These are phyloP conservation scores for Physocladia obscura DNA, from an alignment of 192 early-diverging fungal species.

Conservation along the genomic window DNA sequence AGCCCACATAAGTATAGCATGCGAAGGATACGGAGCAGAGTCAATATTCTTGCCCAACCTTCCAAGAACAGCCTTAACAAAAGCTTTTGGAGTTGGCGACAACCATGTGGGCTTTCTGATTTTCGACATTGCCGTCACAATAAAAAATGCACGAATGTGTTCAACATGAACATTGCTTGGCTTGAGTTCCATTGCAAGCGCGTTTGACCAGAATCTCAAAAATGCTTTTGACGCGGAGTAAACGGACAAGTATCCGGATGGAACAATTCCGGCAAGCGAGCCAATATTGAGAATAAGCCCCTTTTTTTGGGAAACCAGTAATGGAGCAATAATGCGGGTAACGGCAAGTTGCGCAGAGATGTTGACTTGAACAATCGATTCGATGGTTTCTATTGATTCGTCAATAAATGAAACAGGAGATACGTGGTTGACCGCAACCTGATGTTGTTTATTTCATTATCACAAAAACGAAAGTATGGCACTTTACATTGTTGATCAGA, in stretches of 20 bases:
- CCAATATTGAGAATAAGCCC: slow-evolving; percentile 93
- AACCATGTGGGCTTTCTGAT: slow-evolving; percentile 76
- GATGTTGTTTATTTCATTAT: too few species aligned
- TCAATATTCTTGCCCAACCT: slow-evolving; percentile 65
- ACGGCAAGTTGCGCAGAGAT: slow-evolving; percentile 78
- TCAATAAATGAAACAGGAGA: slow-evolving; percentile 85
- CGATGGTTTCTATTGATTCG: slow-evolving; percentile 60
- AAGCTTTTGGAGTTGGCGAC: slow-evolving; percentile 78
- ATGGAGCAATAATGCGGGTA: slow-evolving; percentile 75
- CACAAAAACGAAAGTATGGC: neutral
- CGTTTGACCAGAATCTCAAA: slow-evolving; percentile 85
- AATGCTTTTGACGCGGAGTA: slow-evolving; percentile 95
- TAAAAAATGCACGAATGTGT: slow-evolving; percentile 95
- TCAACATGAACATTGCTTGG: slow-evolving; percentile 76
- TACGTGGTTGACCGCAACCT: slow-evolving; percentile 85
- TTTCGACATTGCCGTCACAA: slow-evolving; percentile 92
- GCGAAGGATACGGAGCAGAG: slow-evolving; percentile 67
- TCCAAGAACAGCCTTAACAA: slow-evolving; percentile 73
- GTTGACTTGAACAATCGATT: slow-evolving; percentile 84
- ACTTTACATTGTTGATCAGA: slow-evolving; percentile 91
- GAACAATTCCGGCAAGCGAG: slow-evolving; percentile 82
- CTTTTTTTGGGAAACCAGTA: slow-evolving; percentile 70
- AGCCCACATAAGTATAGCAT: slow-evolving; percentile 70
- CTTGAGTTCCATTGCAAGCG: slow-evolving; percentile 77
- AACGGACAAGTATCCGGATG: slow-evolving; percentile 80